Evolutionary conservation across 169 alveolate species (phyloP).

Genomic region (Eimeria falciformis): DNA sequence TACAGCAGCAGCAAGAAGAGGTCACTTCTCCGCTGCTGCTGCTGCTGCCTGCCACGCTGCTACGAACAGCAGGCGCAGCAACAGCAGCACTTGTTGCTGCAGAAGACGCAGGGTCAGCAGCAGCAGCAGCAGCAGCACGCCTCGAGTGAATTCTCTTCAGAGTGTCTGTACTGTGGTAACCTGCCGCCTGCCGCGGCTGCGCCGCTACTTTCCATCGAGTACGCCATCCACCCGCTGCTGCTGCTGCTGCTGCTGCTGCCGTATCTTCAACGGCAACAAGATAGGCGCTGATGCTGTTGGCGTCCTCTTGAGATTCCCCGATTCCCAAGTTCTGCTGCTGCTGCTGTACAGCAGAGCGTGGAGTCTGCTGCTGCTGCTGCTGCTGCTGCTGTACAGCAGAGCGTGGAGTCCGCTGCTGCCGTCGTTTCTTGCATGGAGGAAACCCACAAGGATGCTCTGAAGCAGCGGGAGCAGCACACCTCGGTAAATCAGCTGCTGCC

Average conservation of each 20-base stretch:
- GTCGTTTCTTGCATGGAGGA: constrained; percentile 7
- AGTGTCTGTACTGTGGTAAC: background rate
- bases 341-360: background rate
- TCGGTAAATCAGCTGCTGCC: background rate
- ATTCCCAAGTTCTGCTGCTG: background rate
- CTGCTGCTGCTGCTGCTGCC: constrained; percentile 18
- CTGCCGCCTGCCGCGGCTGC: constrained; percentile 38
- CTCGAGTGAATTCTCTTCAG: background rate
- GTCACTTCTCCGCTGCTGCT: background rate
- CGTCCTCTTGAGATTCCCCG: too few species aligned
- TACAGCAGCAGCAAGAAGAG: background rate
- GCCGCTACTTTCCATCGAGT: constrained; percentile 34
- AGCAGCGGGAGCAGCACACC: constrained; percentile 23
- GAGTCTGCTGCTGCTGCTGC: constrained; percentile 30
- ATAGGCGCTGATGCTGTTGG: background rate
- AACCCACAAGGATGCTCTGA: constrained; percentile 4
- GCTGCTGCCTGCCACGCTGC: background rate
- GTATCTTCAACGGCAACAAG: background rate
- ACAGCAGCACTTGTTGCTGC: constrained; percentile 34
- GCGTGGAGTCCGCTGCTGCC: background rate
- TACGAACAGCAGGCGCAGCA: background rate
- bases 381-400: background rate
- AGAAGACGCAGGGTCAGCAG: constrained; percentile 34
- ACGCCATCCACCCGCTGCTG: constrained; percentile 7
- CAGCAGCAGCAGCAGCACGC: constrained; percentile 47